These are phyloP conservation scores for Suillus cothurnatus DNA, from an alignment of 768 basidiomycete genomes.

Conservation along the genomic window DNA sequence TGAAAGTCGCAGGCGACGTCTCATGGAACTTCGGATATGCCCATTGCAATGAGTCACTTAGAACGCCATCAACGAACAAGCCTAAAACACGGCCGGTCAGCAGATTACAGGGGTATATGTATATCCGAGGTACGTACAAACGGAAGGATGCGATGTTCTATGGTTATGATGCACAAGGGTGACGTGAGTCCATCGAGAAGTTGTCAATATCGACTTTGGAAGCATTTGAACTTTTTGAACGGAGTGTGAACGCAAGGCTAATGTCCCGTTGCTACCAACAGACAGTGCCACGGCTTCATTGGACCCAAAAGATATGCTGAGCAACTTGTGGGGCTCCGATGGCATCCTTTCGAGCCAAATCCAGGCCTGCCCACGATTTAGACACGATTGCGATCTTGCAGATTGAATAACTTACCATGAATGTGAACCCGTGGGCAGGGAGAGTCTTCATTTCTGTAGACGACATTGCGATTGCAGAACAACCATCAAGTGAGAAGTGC, in stretches of 20 bases:
- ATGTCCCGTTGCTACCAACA: conserved; percentile 56
- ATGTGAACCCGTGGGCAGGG: conserved; percentile 67
- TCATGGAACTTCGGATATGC: conserved; percentile 59
- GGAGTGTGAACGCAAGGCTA: conserved; percentile 49
- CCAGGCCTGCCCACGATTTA: conserved; percentile 43
- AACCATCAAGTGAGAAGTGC: conserved; percentile 70
- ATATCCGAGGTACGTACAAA: conserved; percentile 49
- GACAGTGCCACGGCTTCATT: conserved; percentile 44
- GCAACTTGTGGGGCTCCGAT: conserved; percentile 34
- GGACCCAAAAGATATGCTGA: conserved; percentile 36
- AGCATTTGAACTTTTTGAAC: conserved; percentile 45
- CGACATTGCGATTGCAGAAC: conserved; percentile 50
- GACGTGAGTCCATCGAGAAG: conserved; percentile 73
- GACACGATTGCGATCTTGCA: too few relatives aligned
- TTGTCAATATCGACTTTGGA: conserved; percentile 48
- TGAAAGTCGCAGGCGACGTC: conserved; percentile 41
- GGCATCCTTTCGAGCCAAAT: conserved; percentile 49
- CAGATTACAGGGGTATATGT: not conserved
- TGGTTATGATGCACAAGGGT: conserved; percentile 67
- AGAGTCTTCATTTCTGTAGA: conserved; percentile 54
- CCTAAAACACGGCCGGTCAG: conserved; percentile 42
- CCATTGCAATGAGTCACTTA: conserved; percentile 64
- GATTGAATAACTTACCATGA: conserved; percentile 51
- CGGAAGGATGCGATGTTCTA: conserved; percentile 52
- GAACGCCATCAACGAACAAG: conserved; percentile 72